These are phyloP conservation scores for Panellus pusillus DNA, from an alignment of 768 basidiomycete species.

Conservation along the genomic window DNA sequence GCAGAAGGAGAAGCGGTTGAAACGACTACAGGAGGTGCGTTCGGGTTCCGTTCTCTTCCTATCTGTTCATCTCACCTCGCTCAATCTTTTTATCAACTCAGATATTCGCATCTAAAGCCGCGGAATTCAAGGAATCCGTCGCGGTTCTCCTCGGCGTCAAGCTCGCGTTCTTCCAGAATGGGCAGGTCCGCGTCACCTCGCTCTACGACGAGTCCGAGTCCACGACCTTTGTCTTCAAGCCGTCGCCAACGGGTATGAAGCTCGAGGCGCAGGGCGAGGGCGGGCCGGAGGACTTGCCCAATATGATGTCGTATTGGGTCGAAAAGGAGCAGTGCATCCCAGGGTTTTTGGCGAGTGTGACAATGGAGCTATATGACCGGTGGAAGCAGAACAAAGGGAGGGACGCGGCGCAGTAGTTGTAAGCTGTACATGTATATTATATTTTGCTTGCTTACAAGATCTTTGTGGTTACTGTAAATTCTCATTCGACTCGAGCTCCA, in stretches of 20 bases:
- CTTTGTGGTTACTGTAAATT: background rate
- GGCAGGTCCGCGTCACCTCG: constrained; percentile 87
- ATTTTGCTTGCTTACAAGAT: no score
- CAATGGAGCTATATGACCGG: constrained; percentile 84
- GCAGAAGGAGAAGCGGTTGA: constrained; percentile 80
- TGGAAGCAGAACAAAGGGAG: constrained; percentile 42
- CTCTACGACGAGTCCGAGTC: constrained; percentile 85
- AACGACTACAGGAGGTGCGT: constrained; percentile 76
- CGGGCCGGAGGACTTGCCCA: constrained; percentile 71
- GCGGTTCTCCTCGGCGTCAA: constrained; percentile 89
- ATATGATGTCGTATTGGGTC: constrained; percentile 84
- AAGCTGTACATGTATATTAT: no score
- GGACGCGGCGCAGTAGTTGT: background rate
- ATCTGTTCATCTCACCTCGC: no score
- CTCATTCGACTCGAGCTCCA: background rate
- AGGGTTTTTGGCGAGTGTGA: constrained; percentile 86
- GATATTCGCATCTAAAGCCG: constrained; percentile 82
- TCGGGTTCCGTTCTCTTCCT: background rate
- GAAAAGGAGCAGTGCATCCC: constrained; percentile 81
- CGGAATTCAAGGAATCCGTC: constrained; percentile 91
- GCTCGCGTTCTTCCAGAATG: constrained; percentile 88
- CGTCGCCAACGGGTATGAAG: constrained; percentile 58
- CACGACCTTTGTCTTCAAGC: constrained; percentile 87
- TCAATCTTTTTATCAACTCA: constrained; percentile 37
- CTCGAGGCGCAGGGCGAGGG: constrained; percentile 73